Evolutionary conservation across 2,329 filamentous ascomycete species (phyloP).

Genomic region (Penicillium sp.): DNA sequence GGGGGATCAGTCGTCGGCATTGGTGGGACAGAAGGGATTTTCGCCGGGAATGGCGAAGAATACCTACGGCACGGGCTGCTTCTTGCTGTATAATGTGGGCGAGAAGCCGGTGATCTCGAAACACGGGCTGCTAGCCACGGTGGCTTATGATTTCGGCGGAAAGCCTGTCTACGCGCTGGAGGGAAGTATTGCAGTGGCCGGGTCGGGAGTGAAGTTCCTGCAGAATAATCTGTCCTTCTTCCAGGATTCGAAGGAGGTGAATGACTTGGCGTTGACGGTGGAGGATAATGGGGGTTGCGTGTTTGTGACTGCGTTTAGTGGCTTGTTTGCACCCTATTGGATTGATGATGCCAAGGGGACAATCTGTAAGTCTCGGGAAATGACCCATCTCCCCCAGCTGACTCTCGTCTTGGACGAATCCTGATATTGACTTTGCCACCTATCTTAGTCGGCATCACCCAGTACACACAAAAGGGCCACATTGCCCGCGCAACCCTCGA

Average conservation of each 20-base stretch:
- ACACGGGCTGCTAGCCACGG: conserved; percentile 80
- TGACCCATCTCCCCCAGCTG: too few relatives aligned
- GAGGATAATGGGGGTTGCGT: conserved; percentile 80
- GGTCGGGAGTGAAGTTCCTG: conserved; percentile 76
- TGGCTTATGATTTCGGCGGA: conserved; percentile 81
- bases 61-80: conserved; percentile 88
- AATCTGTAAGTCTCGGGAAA: conserved; percentile 60
- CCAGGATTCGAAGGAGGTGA: conserved; percentile 63
- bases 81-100: conserved; percentile 86
- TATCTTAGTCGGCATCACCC: conserved; percentile 70
- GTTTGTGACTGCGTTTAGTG: conserved; percentile 88
- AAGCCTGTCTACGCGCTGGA: conserved; percentile 79
- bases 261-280: conserved; percentile 64
- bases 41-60: conserved; percentile 82
- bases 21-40: conserved; percentile 85
- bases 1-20: conserved; percentile 81
- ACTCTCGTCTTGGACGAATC: neutral
- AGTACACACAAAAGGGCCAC: conserved; percentile 81
- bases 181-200: conserved; percentile 80
- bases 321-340: conserved; percentile 91
- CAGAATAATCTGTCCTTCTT: conserved; percentile 68
- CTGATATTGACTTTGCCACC: conserved; percentile 4
- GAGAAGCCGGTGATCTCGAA: conserved; percentile 81
- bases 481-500: conserved; percentile 88
- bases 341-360: conserved; percentile 91